Evolutionary conservation across 352 stramenopile species (phyloP), one percentile per base, ranked within the genome.

Genomic region (Phytophthora brassicae): DNA sequence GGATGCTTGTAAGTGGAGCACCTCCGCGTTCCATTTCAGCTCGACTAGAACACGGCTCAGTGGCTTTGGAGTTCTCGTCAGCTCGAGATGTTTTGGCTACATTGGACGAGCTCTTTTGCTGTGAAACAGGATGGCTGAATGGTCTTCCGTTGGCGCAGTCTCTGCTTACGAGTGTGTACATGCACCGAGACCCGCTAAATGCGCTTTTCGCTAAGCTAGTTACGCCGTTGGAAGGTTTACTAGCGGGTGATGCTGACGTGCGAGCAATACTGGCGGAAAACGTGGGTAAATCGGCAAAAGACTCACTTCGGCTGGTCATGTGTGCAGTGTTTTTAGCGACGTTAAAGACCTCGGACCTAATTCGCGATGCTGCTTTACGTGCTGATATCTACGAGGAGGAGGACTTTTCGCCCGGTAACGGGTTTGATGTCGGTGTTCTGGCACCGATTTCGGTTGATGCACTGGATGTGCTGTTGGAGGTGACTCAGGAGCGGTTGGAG

Each of bases 371-470:
- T 9, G 83, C 96, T 35, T 62, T 97, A 4, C 89, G 93, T 36
- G 95, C 89, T 16, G 93, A 98, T 72, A 97, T 98, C 66, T 98
- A 98, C 68, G 93, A 98, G 61, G 95, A 98, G 68, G 95, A 98
- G 68, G 93, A 98, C 74, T 98, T 98, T 64, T 89, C 83, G 13
- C 79, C 78, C 0, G 87, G 77, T 46, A 89, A 60, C 16, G 75
- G 74, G 0, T 86, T 94, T 45, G 81, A 91, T 52, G 72, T 88
- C 22, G 73, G 74, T 5, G 52, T 75, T 19, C 53, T 89, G 29
- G 75, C 81, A 17, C 60, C 56, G 7, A 66, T 84, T 42, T 70
- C 70, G 11, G 52, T 65, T 19, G 56, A 88, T 14, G 59, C 70
- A 7, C 53, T 90, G 9, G 51, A 75, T 51, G 36, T 26, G 31